Conservation (phyloP, 2,329 filamentous ascomycete species). For the Talaromyces verruculosus region DNA sequence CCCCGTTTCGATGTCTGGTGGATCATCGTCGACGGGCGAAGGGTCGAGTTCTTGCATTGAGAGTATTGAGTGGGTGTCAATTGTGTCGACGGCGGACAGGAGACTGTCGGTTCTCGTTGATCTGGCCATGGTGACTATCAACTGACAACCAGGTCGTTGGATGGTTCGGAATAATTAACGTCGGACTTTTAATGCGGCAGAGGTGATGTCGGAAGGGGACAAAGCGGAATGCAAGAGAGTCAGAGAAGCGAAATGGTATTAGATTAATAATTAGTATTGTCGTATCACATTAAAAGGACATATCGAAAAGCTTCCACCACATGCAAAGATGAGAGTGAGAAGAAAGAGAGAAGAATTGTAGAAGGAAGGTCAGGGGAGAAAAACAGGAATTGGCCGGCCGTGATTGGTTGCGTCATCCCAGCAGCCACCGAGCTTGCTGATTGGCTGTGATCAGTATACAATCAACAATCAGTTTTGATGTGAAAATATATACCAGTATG, state of each 20-base stretch:
- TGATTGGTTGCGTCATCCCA: slow-evolving; percentile 12
- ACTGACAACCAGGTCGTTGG: neutral
- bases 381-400: slow-evolving; percentile 1
- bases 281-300: slow-evolving; percentile 1
- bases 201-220: neutral
- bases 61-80: slow-evolving; percentile 52
- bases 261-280: neutral
- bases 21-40: slow-evolving; percentile 67
- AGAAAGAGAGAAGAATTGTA: neutral
- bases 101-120: slow-evolving; percentile 13
- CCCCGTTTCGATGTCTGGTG: slow-evolving; percentile 51
- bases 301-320: neutral
- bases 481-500: neutral
- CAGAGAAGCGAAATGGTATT: neutral
- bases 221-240: neutral
- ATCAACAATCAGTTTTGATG: neutral
- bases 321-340: neutral
- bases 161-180: neutral
- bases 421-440: slow-evolving; percentile 2
- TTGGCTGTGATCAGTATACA: neutral
- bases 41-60: slow-evolving; percentile 79
- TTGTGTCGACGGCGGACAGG: slow-evolving; percentile 29
- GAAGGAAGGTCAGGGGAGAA: neutral
- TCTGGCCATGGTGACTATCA: slow-evolving; percentile 16
- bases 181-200: neutral